Evolutionary conservation across 2,329 filamentous ascomycete genomes (phyloP).

Genomic region (Capronia epimyces): DNA sequence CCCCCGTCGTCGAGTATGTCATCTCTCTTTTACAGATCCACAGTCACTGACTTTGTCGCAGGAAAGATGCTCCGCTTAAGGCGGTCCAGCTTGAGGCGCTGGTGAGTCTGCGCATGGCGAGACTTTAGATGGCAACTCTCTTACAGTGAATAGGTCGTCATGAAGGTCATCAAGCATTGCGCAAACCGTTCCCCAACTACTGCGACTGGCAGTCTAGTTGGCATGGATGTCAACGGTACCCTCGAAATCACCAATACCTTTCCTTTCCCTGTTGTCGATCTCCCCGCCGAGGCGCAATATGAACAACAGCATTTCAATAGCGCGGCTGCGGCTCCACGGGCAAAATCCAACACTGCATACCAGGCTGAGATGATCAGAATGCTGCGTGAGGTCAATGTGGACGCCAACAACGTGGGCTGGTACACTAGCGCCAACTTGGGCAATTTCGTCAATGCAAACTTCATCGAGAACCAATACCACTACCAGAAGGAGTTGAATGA

Average conservation of each 20-base stretch:
- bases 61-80: constrained; percentile 68
- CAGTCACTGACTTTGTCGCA: constrained; percentile 29
- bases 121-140: constrained; percentile 29
- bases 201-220: constrained; percentile 84
- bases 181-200: constrained; percentile 80
- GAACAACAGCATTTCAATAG: constrained; percentile 62
- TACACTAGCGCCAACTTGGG: constrained; percentile 98
- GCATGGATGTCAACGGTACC: constrained; percentile 77
- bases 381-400: constrained; percentile 93
- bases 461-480: constrained; percentile 96
- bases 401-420: constrained; percentile 97
- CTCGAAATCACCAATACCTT: constrained; percentile 94
- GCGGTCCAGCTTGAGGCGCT: constrained; percentile 91
- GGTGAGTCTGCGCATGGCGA: constrained; percentile 52
- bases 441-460: constrained; percentile 91
- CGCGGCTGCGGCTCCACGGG: constrained; percentile 81
- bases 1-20: constrained; percentile 10
- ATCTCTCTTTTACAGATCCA: not conserved
- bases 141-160: constrained; percentile 63
- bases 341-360: constrained; percentile 83
- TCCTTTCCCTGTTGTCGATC: constrained; percentile 80
- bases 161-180: constrained; percentile 98
- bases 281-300: constrained; percentile 65
- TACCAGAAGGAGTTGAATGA: constrained; percentile 93
- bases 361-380: constrained; percentile 97